Conservation (phyloP, 805 yeast species). For the Starmerella sp. region DNA sequence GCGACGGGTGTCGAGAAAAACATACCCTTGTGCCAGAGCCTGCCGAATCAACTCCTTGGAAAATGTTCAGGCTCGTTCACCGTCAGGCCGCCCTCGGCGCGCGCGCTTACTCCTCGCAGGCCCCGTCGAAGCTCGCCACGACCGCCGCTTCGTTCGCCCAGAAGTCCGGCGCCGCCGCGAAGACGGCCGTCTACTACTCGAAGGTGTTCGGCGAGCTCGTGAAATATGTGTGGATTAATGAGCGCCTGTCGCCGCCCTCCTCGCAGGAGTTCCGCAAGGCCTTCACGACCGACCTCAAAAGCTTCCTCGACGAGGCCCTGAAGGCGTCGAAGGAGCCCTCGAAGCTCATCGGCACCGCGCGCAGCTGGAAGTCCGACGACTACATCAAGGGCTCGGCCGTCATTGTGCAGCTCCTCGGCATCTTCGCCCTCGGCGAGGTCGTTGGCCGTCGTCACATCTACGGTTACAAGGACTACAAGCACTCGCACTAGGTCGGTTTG, state of each 20-base stretch:
- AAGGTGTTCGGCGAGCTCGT: conserved; percentile 54
- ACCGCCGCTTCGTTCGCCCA: conserved; percentile 29
- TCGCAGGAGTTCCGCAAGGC: conserved; percentile 63
- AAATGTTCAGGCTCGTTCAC: conserved; percentile 19
- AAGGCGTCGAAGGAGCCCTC: conserved; percentile 40
- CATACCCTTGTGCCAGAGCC: neutral
- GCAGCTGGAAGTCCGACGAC: conserved; percentile 43
- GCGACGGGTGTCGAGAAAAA: neutral
- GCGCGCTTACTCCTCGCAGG: conserved; percentile 19
- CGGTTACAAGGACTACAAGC: conserved; percentile 46
- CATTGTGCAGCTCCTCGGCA: conserved; percentile 75
- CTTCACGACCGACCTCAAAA: conserved; percentile 38
- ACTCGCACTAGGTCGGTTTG: conserved; percentile 1
- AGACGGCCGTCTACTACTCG: conserved; percentile 65
- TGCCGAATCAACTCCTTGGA: conserved; percentile 1
- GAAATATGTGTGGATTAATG: conserved; percentile 77
- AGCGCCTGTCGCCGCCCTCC: conserved; percentile 87
- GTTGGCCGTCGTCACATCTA: conserved; percentile 90
- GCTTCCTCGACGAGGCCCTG: conserved; percentile 26
- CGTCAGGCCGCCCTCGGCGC: conserved; percentile 28
- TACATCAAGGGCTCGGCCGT: conserved; percentile 58
- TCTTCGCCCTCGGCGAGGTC: conserved; percentile 90
- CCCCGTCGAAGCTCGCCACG: conserved; percentile 15
- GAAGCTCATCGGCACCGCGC: conserved; percentile 38
- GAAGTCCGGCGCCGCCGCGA: conserved; percentile 33